These are phyloP conservation scores for Myriosclerotinia duriaeana DNA, from an alignment of 2,329 filamentous ascomycete genomes.

Conservation along the genomic window DNA sequence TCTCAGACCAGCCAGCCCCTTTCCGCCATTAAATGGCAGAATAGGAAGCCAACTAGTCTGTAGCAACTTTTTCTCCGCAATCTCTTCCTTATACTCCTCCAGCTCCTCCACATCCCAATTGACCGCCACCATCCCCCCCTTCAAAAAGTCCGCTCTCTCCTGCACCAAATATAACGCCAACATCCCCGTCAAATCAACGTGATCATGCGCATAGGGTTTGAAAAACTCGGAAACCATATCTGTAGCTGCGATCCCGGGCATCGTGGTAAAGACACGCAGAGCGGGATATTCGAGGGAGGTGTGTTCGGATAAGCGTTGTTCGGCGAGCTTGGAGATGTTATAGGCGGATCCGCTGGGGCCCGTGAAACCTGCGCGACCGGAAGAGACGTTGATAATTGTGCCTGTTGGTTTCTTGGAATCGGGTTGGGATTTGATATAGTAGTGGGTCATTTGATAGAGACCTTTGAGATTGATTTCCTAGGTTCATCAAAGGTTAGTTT, in stretches of 20 bases:
- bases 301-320: constrained; percentile 6
- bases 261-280: constrained; percentile 47
- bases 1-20: neutral
- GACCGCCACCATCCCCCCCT: constrained; percentile 32
- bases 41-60: constrained; percentile 24
- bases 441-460: constrained; percentile 17
- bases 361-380: neutral
- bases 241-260: constrained; percentile 50
- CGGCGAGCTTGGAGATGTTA: constrained; percentile 8
- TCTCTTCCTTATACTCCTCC: constrained; percentile 36
- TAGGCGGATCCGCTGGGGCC: neutral
- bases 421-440: neutral
- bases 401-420: neutral
- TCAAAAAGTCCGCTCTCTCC: constrained; percentile 41
- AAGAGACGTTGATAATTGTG: constrained; percentile 9
- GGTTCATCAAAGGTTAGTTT: neutral
- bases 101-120: constrained; percentile 44
- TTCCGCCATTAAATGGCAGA: neutral
- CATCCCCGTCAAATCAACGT: constrained; percentile 39
- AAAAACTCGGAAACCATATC: constrained; percentile 42
- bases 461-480: constrained; percentile 20
- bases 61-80: constrained; percentile 35
- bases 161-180: constrained; percentile 39
- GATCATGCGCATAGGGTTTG: constrained; percentile 42
- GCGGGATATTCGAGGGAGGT: constrained; percentile 44